A percentile compares a stretch with the other conserved stretches of the same genome.
Conservation (phyloP, 352 stramenopile genomes). For the Globisporangium abappressorium region DNA sequence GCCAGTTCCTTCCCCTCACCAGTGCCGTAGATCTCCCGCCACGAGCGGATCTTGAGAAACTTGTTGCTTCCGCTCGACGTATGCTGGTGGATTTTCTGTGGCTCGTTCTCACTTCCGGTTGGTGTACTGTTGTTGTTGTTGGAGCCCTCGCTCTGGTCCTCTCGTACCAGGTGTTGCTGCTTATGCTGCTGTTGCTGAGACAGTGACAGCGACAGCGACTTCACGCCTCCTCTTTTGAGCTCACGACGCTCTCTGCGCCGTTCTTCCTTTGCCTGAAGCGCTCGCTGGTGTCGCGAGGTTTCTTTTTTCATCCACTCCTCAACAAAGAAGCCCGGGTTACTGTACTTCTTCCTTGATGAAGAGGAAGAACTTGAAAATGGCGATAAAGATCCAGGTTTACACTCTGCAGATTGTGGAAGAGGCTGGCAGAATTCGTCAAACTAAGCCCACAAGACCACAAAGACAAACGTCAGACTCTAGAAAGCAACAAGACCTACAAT, state of each 20-base stretch:
- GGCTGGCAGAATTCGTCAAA: slow-evolving; percentile 34
- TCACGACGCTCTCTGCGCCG: slow-evolving; percentile 20
- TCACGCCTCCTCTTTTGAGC: slow-evolving; percentile 7
- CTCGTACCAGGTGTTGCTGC: slow-evolving; percentile 14
- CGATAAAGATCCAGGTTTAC: background rate
- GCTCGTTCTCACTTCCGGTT: background rate
- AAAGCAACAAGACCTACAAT: background rate
- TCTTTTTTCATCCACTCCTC: slow-evolving; percentile 60
- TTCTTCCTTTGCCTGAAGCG: slow-evolving; percentile 31
- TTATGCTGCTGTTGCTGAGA: slow-evolving; percentile 13
- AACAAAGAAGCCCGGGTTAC: slow-evolving; percentile 53
- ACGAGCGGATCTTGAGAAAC: slow-evolving; percentile 60
- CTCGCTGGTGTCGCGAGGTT: slow-evolving; percentile 27
- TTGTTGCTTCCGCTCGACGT: slow-evolving; percentile 26
- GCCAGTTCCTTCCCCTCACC: slow-evolving; percentile 56
- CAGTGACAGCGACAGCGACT: background rate
- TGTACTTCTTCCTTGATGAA: slow-evolving; percentile 50
- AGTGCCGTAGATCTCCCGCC: slow-evolving; percentile 60
- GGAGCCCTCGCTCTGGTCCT: slow-evolving; percentile 20
- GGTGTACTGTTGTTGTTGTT: slow-evolving; percentile 17
- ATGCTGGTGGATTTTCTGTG: slow-evolving; percentile 4
- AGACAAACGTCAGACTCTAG: background rate
- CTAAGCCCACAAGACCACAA: slow-evolving; percentile 13
- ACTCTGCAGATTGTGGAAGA: background rate
- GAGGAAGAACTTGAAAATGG: slow-evolving; percentile 3